Percentiles rank a stretch among this genome's conserved stretches.
These are phyloP conservation scores for Pinus taeda DNA, from an alignment of 75 land plant species.

Conservation along the genomic window DNA sequence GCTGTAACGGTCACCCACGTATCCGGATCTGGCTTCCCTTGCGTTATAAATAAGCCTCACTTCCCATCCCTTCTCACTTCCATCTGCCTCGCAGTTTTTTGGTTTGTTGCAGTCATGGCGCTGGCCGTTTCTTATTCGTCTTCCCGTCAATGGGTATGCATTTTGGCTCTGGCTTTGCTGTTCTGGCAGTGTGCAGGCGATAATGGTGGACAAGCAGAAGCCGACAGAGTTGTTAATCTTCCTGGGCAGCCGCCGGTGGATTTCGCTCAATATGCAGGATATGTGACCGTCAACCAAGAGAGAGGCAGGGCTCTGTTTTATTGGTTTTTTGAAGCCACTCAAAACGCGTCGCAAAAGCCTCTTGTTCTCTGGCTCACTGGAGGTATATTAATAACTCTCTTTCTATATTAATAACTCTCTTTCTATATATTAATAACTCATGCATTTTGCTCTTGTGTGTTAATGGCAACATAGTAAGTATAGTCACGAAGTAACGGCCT, in stretches of 20 bases:
- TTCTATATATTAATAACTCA: not conserved
- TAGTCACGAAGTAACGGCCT: not conserved
- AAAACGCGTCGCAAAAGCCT: constrained; percentile 22
- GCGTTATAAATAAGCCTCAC: no score
- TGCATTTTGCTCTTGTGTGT: not conserved
- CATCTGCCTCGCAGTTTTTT: no score
- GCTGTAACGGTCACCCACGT: no score
- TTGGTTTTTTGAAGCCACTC: constrained; percentile 62
- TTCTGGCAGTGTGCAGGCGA: no score
- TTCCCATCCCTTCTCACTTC: no score
- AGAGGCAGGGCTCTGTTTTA: constrained; percentile 49
- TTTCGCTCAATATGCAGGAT: constrained; percentile 55
- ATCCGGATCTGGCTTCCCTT: no score
- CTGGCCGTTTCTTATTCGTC: no score
- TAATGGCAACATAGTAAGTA: not conserved
- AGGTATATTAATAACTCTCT: constrained; percentile 19
- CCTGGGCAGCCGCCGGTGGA: constrained; percentile 56
- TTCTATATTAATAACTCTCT: not conserved
- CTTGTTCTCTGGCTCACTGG: constrained; percentile 76
- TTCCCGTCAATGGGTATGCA: no score
- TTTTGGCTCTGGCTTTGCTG: no score
- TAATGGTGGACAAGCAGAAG: not conserved
- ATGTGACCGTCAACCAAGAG: constrained; percentile 18
- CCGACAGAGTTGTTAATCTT: constrained; percentile 26
- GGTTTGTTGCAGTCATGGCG: no score